Percentiles rank a stretch among this genome's conserved stretches.
phyloP scores from a whole-genome alignment of 2,329 filamentous ascomycete genomes.

The Knufia petricola region DNA sequence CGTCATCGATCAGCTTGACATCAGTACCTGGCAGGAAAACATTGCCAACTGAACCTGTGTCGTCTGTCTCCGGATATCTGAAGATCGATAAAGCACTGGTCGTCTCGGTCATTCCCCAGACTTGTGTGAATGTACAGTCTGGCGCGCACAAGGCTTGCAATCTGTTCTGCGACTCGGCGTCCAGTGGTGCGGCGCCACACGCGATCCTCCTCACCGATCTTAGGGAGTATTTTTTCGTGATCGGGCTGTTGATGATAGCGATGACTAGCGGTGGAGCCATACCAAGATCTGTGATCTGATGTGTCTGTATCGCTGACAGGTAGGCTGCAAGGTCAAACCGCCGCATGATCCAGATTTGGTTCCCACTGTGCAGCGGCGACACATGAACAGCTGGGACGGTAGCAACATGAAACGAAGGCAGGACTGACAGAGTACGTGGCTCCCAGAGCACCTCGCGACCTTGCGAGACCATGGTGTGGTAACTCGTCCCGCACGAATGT shows the following conservation, averaged over 20 bases:
- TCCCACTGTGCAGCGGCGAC: constrained; percentile 35
- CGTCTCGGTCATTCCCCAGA: constrained; percentile 79
- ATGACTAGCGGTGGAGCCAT: constrained; percentile 69
- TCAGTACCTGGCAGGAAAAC: constrained; percentile 30
- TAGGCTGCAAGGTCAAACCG: constrained; percentile 66
- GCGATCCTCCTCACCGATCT: constrained; percentile 51
- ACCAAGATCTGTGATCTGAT: constrained; percentile 55
- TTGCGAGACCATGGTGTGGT: constrained; percentile 35
- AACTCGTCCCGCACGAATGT: constrained; percentile 49
- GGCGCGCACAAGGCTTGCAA: constrained; percentile 48
- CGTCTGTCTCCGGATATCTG: constrained; percentile 28
- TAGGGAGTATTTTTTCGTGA: constrained; percentile 56
- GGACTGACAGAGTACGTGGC: background rate
- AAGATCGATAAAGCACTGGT: constrained; percentile 24
- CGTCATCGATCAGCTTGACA: constrained; percentile 27
- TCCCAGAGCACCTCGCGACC: background rate
- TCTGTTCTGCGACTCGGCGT: constrained; percentile 46
- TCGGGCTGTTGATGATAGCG: constrained; percentile 60
- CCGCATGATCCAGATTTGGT: constrained; percentile 65
- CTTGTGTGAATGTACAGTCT: constrained; percentile 52
- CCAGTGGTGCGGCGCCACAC: constrained; percentile 61
- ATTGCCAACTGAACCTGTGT: constrained; percentile 38
- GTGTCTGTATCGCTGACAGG: constrained; percentile 57
- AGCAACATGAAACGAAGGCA: constrained; percentile 47
- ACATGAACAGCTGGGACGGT: constrained; percentile 38